Evolutionary conservation across 2,329 filamentous ascomycete species (phyloP), one percentile per base, ranked within the genome.

Genomic region (Trichoderma guizhouense): DNA sequence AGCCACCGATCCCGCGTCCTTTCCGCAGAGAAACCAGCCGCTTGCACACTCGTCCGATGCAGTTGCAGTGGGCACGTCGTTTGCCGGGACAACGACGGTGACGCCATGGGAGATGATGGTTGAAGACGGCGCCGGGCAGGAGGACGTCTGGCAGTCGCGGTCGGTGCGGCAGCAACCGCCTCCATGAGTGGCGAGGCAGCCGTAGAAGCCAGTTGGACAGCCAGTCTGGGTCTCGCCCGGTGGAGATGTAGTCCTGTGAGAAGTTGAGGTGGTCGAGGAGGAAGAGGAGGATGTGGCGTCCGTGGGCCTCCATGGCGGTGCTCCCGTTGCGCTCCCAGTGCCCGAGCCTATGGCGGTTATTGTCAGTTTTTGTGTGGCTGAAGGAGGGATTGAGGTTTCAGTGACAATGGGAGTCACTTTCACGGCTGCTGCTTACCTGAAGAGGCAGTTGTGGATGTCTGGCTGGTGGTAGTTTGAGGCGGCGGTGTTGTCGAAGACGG

Each of bases 141-240:
- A 93, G 0, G 92, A 93, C 0, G 90, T 92, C 72, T 92, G 89
- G 82, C 95, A 98, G 82, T 97, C 88, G 24, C 95, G 89, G 2
- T 94, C 95, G 0, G 93, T 94, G 71, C 92, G 92, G 82, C 95
- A 98, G 83, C 95, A 98, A 2, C 88, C 88, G 24, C 94, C 94
- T 15, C 93, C 94, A 72, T 95, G 93, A 72, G 90, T 90, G 2
- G 95, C 95, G 3, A 91, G 89, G 81, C 95, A 98, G 65, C 93
- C 91, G 81, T 98, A 98, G 84, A 95, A 98, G 3, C 95, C 95
- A 0, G 91, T 95, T 0, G 95, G 95, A 76, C 95, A 98, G 76
- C 81, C 81, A 7, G 77, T 78, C 71, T 83, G 81, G 12, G 81
- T 81, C 28, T 64, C 63, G 9, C 28, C 62, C 12, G 61, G 15